phyloP scores from a whole-genome alignment of 2,329 filamentous ascomycete species.

The Cladosporium colombiae region DNA sequence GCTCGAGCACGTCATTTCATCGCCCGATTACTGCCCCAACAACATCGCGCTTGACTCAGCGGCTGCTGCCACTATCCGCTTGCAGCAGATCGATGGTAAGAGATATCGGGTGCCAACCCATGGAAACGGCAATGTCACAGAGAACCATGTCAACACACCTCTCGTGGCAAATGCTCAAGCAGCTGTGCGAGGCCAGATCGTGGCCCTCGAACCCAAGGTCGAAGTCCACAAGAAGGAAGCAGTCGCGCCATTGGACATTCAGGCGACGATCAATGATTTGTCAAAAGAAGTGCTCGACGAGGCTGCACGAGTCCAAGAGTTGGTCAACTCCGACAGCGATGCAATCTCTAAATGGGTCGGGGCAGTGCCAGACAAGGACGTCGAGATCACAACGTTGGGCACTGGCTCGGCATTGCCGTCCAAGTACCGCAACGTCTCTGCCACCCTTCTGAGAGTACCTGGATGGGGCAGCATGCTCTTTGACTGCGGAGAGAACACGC shows the following conservation, averaged over 20 bases:
- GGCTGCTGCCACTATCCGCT: slow-evolving; percentile 65
- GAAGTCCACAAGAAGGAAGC: slow-evolving; percentile 50
- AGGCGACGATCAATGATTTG: slow-evolving; percentile 45
- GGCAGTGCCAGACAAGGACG: slow-evolving; percentile 72
- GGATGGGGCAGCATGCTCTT: slow-evolving; percentile 85
- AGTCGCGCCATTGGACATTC: slow-evolving; percentile 53
- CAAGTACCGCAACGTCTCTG: slow-evolving; percentile 93
- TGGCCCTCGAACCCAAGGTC: slow-evolving; percentile 41
- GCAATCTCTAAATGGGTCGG: slow-evolving; percentile 58
- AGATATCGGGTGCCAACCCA: slow-evolving; percentile 71
- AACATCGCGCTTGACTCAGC: slow-evolving; percentile 69
- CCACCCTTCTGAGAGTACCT: slow-evolving; percentile 80
- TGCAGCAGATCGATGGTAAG: slow-evolving; percentile 71
- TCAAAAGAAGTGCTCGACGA: slow-evolving; percentile 54
- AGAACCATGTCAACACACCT: not conserved
- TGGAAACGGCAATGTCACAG: slow-evolving; percentile 6
- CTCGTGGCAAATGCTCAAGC: slow-evolving; percentile 11
- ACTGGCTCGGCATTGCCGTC: slow-evolving; percentile 89
- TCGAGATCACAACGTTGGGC: slow-evolving; percentile 82
- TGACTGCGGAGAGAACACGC: slow-evolving; percentile 88
- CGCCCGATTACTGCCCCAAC: slow-evolving; percentile 73
- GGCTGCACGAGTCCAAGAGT: slow-evolving; percentile 48
- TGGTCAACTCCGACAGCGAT: slow-evolving; percentile 34
- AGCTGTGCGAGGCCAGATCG: slow-evolving; percentile 37
- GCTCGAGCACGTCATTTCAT: slow-evolving; percentile 75